phyloP scores from a whole-genome alignment of 257 asterid species.

The Fraxinus anomala region DNA sequence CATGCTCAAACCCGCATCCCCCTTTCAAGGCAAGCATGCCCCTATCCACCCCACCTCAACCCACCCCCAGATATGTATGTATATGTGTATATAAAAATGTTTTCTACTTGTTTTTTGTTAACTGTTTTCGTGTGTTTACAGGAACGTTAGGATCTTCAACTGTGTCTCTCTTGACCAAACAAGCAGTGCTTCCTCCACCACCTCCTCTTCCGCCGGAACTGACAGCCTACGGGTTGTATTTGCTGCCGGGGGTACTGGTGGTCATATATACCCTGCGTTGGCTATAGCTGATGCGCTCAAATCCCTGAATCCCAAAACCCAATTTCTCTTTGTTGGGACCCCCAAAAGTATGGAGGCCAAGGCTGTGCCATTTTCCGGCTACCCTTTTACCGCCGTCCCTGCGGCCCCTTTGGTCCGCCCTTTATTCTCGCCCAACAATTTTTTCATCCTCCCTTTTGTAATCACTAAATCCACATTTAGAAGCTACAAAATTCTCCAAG shows the following conservation, averaged over 20 bases:
- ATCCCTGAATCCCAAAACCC: conserved; percentile 38
- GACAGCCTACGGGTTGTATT: conserved; percentile 43
- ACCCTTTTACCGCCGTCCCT: conserved; percentile 42
- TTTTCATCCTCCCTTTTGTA: conserved; percentile 40
- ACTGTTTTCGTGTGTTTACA: conserved; percentile 13
- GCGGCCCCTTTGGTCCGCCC: conserved; percentile 41
- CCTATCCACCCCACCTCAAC: neutral
- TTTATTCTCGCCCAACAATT: conserved; percentile 32
- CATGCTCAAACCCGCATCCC: neutral
- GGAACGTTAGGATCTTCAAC: conserved; percentile 34
- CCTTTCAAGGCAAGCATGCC: conserved; percentile 23
- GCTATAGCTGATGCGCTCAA: conserved; percentile 67
- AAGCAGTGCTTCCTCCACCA: conserved; percentile 13
- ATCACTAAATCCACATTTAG: conserved; percentile 33
- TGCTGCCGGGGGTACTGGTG: conserved; percentile 66
- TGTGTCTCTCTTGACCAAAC: conserved; percentile 33
- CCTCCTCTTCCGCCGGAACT: conserved; percentile 11
- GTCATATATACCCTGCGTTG: conserved; percentile 60
- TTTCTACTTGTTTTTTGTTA: neutral
- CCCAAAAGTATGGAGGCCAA: conserved; percentile 50
- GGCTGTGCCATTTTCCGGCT: conserved; percentile 52
- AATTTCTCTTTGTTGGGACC: conserved; percentile 52
- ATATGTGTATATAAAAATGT: neutral
- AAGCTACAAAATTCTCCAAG: conserved; percentile 40
- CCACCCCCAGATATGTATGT: neutral